phyloP scores from a whole-genome alignment of 495 filamentous ascomycete genomes.

The Daldinia vernicosa region DNA sequence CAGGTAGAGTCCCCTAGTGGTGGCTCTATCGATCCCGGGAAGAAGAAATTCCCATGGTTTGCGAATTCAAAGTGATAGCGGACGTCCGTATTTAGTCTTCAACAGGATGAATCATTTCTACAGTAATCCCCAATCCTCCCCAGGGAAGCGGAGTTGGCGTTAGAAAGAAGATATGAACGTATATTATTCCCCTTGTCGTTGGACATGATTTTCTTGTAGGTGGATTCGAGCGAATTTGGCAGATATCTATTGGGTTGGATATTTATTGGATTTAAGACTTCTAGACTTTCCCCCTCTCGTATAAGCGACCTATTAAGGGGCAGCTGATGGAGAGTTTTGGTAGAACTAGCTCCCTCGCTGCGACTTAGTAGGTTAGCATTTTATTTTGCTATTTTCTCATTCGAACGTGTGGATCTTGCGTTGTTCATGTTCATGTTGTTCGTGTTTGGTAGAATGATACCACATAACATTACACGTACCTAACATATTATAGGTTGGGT shows the following conservation, averaged over 20 bases:
- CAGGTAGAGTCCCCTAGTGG: constrained; percentile 60
- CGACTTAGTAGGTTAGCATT: neutral
- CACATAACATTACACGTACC: constrained; percentile 1
- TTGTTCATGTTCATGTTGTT: neutral
- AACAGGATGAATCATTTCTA: constrained; percentile 1
- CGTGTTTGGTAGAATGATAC: constrained; percentile 2
- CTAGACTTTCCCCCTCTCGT: neutral
- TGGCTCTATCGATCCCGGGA: constrained; percentile 49
- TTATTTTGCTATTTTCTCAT: constrained; percentile 1
- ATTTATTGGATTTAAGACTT: constrained; percentile 1
- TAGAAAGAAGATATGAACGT: constrained; percentile 9
- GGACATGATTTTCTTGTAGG: constrained; percentile 2
- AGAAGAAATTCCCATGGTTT: constrained; percentile 69
- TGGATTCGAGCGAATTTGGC: constrained; percentile 17
- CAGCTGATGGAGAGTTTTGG: neutral
- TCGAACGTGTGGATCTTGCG: neutral
- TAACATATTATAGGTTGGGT: too few relatives aligned
- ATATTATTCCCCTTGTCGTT: constrained; percentile 1
- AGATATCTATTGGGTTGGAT: constrained; percentile 10
- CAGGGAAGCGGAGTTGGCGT: constrained; percentile 19
- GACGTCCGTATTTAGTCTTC: neutral
- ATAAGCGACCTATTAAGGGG: neutral
- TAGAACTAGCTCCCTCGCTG: neutral
- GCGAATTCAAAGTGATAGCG: constrained; percentile 47
- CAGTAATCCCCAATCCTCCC: neutral